These are phyloP conservation scores for Erigeron philadelphicus DNA, from an alignment of 140 eudicot genomes.

Conservation along the genomic window DNA sequence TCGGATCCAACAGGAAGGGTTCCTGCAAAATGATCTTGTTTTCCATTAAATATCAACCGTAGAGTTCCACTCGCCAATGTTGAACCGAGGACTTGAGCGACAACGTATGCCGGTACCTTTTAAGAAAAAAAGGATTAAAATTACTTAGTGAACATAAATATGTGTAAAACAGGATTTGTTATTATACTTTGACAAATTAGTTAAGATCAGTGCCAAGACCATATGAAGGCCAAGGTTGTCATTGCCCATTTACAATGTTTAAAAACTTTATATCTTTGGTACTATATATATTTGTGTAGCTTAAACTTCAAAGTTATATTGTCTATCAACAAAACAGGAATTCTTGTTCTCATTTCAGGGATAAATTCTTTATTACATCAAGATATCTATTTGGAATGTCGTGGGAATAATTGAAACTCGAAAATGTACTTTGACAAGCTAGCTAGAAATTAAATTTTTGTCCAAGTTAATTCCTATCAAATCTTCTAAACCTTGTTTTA, in stretches of 20 bases:
- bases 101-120: conserved; percentile 70
- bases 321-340: too few relatives aligned
- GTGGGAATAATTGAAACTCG: neutral
- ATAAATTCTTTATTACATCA: too few relatives aligned
- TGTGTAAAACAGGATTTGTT: too few relatives aligned
- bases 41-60: conserved; percentile 58
- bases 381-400: neutral
- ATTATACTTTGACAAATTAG: too few relatives aligned
- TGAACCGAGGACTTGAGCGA: conserved; percentile 67
- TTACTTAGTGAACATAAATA: neutral
- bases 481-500: conserved; percentile 7
- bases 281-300: too few relatives aligned
- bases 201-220: too few relatives aligned
- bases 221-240: too few relatives aligned
- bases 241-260: too few relatives aligned
- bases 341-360: too few relatives aligned
- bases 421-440: neutral
- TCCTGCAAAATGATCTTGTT: conserved; percentile 56
- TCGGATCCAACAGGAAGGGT: conserved; percentile 63
- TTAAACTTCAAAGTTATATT: neutral
- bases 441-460: neutral
- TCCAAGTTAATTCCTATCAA: neutral
- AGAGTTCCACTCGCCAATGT: conserved; percentile 70
- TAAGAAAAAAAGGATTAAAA: neutral
- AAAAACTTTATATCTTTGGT: too few relatives aligned